These are phyloP conservation scores for Raffaelea arxii DNA, from an alignment of 2,329 filamentous ascomycete species.

Conservation along the genomic window DNA sequence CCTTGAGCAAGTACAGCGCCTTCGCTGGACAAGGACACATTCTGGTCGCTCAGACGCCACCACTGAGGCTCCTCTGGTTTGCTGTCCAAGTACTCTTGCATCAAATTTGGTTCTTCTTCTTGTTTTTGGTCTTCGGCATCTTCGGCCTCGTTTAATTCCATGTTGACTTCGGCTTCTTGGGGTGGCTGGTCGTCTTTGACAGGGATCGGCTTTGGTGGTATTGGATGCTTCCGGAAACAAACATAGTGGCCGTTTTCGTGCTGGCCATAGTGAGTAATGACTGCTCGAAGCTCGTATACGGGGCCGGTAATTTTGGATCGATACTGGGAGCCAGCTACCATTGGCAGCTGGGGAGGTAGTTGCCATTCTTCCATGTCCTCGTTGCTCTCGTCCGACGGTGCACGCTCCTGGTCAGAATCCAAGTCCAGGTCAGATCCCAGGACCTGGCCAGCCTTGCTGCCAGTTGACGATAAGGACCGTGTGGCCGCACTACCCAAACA, in stretches of 20 bases:
- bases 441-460: too few relatives aligned
- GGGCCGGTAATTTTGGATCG: constrained; percentile 44
- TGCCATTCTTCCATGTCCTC: constrained; percentile 56
- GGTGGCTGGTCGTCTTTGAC: constrained; percentile 10
- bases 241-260: constrained; percentile 97
- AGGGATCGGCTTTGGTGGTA: too few relatives aligned
- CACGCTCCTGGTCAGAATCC: too few relatives aligned
- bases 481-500: constrained; percentile 55
- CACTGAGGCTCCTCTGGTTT: constrained; percentile 46
- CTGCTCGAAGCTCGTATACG: constrained; percentile 70
- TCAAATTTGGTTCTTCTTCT: constrained; percentile 4
- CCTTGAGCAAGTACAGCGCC: constrained; percentile 63
- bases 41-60: constrained; percentile 89
- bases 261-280: constrained; percentile 79
- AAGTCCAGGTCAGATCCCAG: too few relatives aligned
- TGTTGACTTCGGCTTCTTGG: background rate
- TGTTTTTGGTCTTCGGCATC: constrained; percentile 13
- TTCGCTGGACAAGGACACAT: constrained; percentile 66
- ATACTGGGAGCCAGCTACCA: constrained; percentile 52
- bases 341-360: constrained; percentile 57
- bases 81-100: too few relatives aligned
- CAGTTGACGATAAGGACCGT: background rate
- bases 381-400: constrained; percentile 14
- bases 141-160: background rate
- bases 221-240: constrained; percentile 72